These are phyloP conservation scores for Tetracladium maxilliforme DNA, from an alignment of 2,329 filamentous ascomycete species.

Conservation along the genomic window DNA sequence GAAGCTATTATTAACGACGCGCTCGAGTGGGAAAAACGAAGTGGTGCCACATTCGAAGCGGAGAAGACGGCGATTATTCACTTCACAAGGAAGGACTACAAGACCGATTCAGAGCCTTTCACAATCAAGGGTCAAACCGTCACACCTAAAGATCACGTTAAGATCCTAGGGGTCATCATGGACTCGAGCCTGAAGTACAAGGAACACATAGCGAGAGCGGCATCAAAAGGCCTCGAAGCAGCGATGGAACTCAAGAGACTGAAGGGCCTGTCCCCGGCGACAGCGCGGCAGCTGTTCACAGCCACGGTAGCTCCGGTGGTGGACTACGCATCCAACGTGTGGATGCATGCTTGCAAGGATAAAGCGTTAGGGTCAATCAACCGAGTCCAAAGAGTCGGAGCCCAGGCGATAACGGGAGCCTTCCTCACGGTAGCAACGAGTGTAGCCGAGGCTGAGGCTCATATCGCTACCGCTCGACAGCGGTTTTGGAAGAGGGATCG, in stretches of 20 bases:
- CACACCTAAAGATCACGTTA: not conserved
- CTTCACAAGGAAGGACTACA: too few relatives aligned
- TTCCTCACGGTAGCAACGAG: constrained; percentile 9
- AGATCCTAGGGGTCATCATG: constrained; percentile 9
- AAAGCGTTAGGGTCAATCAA: constrained; percentile 7
- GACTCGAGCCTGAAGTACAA: constrained; percentile 13
- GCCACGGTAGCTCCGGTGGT: constrained; percentile 12
- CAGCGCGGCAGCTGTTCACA: constrained; percentile 7
- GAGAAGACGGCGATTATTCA: constrained; percentile 11
- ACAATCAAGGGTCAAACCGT: constrained; percentile 2
- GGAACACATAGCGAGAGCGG: constrained; percentile 9
- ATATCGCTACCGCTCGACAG: constrained; percentile 6
- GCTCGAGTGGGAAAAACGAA: constrained; percentile 10
- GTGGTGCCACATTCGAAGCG: constrained; percentile 11
- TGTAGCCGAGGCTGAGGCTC: constrained; percentile 10
- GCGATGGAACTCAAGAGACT: constrained; percentile 4
- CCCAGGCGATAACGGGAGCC: constrained; percentile 8
- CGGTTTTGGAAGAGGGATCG: constrained; percentile 5
- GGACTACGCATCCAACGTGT: constrained; percentile 12
- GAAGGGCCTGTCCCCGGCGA: constrained; percentile 3
- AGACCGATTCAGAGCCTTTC: not conserved
- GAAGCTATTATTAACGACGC: constrained; percentile 10
- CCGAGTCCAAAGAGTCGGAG: constrained; percentile 6
- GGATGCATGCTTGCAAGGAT: constrained; percentile 9
- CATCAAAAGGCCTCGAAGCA: constrained; percentile 11